Percentiles rank a stretch among this genome's conserved stretches.
Evolutionary conservation across 1,284 basidiomycete species (phyloP).

Genomic region (Naganishia sp.): DNA sequence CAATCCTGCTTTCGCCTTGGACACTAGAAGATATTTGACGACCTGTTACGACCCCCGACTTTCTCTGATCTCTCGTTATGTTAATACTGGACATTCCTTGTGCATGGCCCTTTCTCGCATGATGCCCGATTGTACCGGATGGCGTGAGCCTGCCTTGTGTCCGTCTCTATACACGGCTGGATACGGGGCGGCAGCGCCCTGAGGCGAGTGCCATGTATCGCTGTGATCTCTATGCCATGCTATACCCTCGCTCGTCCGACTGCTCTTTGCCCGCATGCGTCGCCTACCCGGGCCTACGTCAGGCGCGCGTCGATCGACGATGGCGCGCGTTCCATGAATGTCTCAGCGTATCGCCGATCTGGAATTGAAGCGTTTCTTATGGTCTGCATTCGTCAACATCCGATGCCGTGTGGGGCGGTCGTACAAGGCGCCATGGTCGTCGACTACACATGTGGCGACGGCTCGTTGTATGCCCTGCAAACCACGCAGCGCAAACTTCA

Average conservation of each 20-base stretch:
- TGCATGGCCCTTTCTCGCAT: background rate
- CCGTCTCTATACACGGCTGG: background rate
- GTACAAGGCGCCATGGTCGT: background rate
- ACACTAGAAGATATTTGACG: constrained; percentile 28
- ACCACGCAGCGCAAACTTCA: no score
- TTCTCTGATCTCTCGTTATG: background rate
- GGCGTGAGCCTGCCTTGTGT: background rate
- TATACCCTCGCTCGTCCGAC: no score
- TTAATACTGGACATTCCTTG: constrained; percentile 17
- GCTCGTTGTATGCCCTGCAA: no score
- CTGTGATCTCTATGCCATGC: no score
- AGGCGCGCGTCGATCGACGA: no score
- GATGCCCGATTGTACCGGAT: background rate
- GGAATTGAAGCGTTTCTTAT: background rate
- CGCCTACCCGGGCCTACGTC: no score
- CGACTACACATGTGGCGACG: no score
- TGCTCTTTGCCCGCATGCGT: no score
- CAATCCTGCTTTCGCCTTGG: constrained; percentile 4
- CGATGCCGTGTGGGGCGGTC: background rate
- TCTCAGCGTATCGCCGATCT: constrained; percentile 8
- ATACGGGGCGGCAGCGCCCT: no score
- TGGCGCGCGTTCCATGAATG: no score
- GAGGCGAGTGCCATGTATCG: no score
- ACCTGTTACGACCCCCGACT: constrained; percentile 21
- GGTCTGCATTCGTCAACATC: background rate